A percentile compares a stretch with the other conserved stretches of the same genome.
phyloP scores from a whole-genome alignment of 2,329 filamentous ascomycete species.

The Aspergillus pseudotamarii region DNA sequence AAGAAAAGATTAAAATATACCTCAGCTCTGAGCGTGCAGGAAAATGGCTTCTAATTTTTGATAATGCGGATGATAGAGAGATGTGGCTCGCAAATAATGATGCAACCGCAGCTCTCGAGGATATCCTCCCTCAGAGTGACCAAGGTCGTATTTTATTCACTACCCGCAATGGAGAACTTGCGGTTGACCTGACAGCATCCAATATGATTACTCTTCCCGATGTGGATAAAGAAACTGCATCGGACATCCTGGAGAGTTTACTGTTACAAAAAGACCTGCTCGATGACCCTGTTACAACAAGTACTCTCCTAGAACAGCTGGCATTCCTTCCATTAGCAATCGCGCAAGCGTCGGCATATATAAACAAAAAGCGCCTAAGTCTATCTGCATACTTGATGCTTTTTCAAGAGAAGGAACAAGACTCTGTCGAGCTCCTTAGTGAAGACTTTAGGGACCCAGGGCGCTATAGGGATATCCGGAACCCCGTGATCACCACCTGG shows the following conservation, averaged over 20 bases:
- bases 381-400: slow-evolving; percentile 3
- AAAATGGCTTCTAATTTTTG: slow-evolving; percentile 27
- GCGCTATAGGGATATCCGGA: slow-evolving; percentile 6
- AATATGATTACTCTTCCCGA: slow-evolving; percentile 20
- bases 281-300: too few species aligned
- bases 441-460: slow-evolving; percentile 12
- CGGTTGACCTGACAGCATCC: slow-evolving; percentile 17
- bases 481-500: slow-evolving; percentile 5
- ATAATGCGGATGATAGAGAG: neutral
- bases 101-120: neutral
- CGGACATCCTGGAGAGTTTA: fast-evolving
- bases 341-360: too few species aligned
- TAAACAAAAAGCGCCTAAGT: fast-evolving
- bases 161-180: slow-evolving; percentile 15
- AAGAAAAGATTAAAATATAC: slow-evolving; percentile 12
- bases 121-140: slow-evolving; percentile 20
- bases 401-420: slow-evolving; percentile 5
- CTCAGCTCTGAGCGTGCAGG: slow-evolving; percentile 14
- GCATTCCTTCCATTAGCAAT: too few species aligned
- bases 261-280: too few species aligned
- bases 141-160: slow-evolving; percentile 33
- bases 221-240: slow-evolving; percentile 15
- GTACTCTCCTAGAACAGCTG: too few species aligned
- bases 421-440: slow-evolving; percentile 11
- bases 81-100: too few species aligned